A percentile compares a stretch with the other conserved stretches of the same genome.
phyloP scores from a whole-genome alignment of 2,329 filamentous ascomycete genomes.

The Trichoderma gracile region DNA sequence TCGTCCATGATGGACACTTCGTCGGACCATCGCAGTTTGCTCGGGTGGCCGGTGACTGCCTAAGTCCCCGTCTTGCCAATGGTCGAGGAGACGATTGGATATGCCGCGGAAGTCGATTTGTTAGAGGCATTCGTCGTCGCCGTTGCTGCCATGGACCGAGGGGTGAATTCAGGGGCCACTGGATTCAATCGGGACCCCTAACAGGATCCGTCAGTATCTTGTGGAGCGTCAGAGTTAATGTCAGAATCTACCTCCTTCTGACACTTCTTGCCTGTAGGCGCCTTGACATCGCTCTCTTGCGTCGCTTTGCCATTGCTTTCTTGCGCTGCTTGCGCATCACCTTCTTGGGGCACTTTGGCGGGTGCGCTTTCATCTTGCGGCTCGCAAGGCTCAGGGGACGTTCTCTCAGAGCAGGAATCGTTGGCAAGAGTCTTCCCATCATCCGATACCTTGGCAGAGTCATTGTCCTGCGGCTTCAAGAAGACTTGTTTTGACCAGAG shows the following conservation, averaged over 20 bases:
- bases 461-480: constrained; percentile 49
- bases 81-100: not conserved
- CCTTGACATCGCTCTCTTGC: constrained; percentile 33
- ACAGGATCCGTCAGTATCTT: constrained; percentile 30
- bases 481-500: constrained; percentile 67
- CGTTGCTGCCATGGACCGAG: constrained; percentile 35
- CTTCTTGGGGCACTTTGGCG: constrained; percentile 28
- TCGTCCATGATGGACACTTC: constrained; percentile 31
- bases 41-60: constrained; percentile 3
- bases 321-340: constrained; percentile 29
- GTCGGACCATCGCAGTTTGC: constrained; percentile 35
- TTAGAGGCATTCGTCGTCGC: not conserved
- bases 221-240: constrained; percentile 32
- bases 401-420: constrained; percentile 25
- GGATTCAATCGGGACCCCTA: constrained; percentile 58
- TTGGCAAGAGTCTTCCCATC: constrained; percentile 25
- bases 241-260: constrained; percentile 56
- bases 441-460: constrained; percentile 28
- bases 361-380: constrained; percentile 26
- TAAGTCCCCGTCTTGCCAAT: constrained; percentile 4
- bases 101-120: not conserved
- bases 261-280: constrained; percentile 39
- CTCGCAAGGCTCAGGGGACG: constrained; percentile 16
- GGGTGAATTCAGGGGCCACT: constrained; percentile 57
- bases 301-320: constrained; percentile 37